These are phyloP conservation scores for Cruciata laevipes DNA, from an alignment of 257 asterid genomes.

Conservation along the genomic window DNA sequence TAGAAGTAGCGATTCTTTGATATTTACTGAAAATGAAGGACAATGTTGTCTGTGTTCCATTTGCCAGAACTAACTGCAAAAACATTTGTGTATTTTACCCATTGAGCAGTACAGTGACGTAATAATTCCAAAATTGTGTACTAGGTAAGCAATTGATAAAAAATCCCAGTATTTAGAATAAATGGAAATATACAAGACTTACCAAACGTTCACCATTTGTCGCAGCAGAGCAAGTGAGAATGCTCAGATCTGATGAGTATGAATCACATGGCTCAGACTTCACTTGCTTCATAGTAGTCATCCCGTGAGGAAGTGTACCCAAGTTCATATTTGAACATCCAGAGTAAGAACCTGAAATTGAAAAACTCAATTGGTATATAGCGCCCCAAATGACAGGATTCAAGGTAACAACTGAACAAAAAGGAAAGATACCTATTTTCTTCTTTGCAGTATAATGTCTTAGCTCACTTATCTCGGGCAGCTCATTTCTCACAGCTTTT, in stretches of 20 bases:
- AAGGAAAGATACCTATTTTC: constrained; percentile 7
- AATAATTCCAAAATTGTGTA: not conserved
- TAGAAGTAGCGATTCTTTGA: not conserved
- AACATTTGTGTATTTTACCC: not conserved
- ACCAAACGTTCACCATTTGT: constrained; percentile 22
- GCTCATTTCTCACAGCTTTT: constrained; percentile 9
- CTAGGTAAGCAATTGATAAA: constrained; percentile 11
- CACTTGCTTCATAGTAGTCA: not conserved
- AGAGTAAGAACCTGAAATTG: not conserved
- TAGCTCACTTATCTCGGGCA: constrained; percentile 1
- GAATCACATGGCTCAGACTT: constrained; percentile 19
- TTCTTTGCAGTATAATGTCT: not conserved
- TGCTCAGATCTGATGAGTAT: constrained; percentile 6
- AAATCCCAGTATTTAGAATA: constrained; percentile 2
- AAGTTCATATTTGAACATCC: not conserved
- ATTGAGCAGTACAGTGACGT: not conserved
- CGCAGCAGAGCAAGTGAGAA: constrained; percentile 12
- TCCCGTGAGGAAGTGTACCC: not conserved
- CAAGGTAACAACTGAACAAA: not conserved
- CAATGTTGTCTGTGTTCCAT: not conserved
- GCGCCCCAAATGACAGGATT: not conserved
- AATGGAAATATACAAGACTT: constrained; percentile 4
- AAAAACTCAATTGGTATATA: not conserved
- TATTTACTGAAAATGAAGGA: not conserved
- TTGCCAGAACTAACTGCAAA: not conserved